These are phyloP conservation scores for Ophiostoma populinum DNA, from an alignment of 2,329 filamentous ascomycete genomes.

Conservation along the genomic window DNA sequence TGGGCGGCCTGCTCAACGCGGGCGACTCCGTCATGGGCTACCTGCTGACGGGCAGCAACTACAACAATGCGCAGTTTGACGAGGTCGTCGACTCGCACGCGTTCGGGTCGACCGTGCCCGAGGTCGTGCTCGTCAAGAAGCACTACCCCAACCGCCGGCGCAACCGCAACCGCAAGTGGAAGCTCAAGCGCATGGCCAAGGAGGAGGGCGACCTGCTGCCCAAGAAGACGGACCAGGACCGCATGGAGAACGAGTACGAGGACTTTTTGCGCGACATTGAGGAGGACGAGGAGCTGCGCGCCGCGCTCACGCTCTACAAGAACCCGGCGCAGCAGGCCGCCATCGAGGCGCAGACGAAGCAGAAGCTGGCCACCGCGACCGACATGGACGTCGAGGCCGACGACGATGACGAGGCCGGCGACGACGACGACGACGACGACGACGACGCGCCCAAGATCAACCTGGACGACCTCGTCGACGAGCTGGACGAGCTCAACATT, in stretches of 20 bases:
- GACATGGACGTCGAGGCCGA: conserved; percentile 31
- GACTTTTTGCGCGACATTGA: conserved; percentile 94
- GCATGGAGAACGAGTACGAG: conserved; percentile 87
- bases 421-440: conserved; percentile 38
- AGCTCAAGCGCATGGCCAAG: conserved; percentile 79
- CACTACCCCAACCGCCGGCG: conserved; percentile 71
- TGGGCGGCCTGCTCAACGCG: conserved; percentile 68
- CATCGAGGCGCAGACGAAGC: conserved; percentile 13
- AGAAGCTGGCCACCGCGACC: conserved; percentile 16
- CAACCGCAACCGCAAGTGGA: conserved; percentile 74
- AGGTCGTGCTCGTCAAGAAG: conserved; percentile 94
- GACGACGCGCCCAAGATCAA: conserved; percentile 53
- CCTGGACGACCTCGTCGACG: conserved; percentile 73
- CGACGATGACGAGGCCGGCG: conserved; percentile 35
- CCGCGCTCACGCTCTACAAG: conserved; percentile 78
- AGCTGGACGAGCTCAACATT: conserved; percentile 79
- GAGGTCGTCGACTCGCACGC: conserved; percentile 62
- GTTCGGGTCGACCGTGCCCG: conserved; percentile 65
- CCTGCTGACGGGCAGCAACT: conserved; percentile 72
- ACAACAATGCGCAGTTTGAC: conserved; percentile 78
- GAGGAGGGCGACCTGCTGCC: conserved; percentile 79
- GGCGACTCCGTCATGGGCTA: conserved; percentile 96
- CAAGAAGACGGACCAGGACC: conserved; percentile 73
- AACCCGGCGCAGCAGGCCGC: conserved; percentile 31
- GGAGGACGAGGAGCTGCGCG: conserved; percentile 76